Evolutionary conservation across 495 filamentous ascomycete genomes (phyloP), one percentile per base, ranked within the genome.

Genomic region (Penicillium paxilli): DNA sequence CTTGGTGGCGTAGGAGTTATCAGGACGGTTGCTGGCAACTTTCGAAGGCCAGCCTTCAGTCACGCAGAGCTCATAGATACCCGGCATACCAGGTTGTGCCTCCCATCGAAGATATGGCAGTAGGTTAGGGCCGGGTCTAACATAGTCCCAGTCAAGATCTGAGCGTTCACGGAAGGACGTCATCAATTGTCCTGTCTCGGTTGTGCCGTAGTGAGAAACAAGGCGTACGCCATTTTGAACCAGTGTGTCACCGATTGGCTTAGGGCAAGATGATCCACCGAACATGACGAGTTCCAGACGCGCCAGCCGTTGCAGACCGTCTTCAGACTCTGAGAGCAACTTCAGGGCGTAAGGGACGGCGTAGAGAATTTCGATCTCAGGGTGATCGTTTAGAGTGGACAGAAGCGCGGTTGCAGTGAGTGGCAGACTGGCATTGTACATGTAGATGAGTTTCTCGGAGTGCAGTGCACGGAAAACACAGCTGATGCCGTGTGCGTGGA

Each of bases 71-170:
- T 89, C 86, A 8, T 71, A 75, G 14, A 82, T 54, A 0, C 69
- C 75, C 25, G 78, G 70, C 4, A 52, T 52, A n/a, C 40, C 49
- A 6, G 65, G 68, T 48, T 72, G 70, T 28, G 68, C 58, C 52
- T 86, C 81, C 59, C 87, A 87, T 0, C 62, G 55, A 1, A 85
- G 47, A 44, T 59, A 66, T 5, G 63, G 52, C 3, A 70, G 49
- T 2, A 71, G 46, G 4, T 55, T 56, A 5, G 63, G 51, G 6
- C 55, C 52, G 1, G 64, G 61, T 5, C 84, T 77, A 3, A 89
- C 71, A 58, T 85, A 87, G 50, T 87, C 75, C 84, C 84, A 88
- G 14, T 80, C 76, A 23, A 72, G 73, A 55, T 89, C 85, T 1
- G 54, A 55, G 0, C 63, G 59, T 1, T 62, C 62, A 12, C 70